Percentiles rank a stretch among this genome's conserved stretches.
phyloP scores from a whole-genome alignment of 306 rosid genomes.

The Morella rubra region DNA sequence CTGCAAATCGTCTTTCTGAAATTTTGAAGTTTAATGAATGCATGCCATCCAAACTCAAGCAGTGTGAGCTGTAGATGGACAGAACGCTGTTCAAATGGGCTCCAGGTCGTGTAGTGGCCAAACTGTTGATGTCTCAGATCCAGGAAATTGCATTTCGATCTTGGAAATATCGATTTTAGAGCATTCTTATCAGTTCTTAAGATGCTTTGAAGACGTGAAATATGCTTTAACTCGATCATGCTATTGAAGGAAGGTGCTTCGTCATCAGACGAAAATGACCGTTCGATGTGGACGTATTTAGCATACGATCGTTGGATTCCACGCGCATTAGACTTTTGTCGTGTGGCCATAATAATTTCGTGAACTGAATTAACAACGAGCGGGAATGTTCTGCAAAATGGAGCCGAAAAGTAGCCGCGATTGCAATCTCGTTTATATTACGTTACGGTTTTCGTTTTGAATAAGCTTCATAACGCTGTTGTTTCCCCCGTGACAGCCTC shows the following conservation, averaged over 20 bases:
- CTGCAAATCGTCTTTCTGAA: too few species aligned
- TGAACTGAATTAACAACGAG: not conserved
- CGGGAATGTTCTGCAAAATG: conserved; percentile 19
- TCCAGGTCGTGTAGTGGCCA: not conserved
- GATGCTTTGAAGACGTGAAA: not conserved
- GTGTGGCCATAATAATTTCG: not conserved
- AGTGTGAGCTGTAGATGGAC: too few species aligned
- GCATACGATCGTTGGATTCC: not conserved
- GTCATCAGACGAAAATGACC: not conserved
- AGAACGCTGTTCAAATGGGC: not conserved
- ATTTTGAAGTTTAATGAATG: too few species aligned
- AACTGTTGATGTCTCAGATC: not conserved
- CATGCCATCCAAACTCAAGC: too few species aligned
- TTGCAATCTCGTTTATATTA: conserved; percentile 37
- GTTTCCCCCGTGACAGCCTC: not conserved
- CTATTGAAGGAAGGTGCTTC: not conserved
- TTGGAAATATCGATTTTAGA: too few species aligned
- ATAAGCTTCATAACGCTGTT: conserved; percentile 10
- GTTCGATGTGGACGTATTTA: not conserved
- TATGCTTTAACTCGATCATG: not conserved
- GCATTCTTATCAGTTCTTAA: not conserved
- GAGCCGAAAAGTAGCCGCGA: conserved; percentile 34
- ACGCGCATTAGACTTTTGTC: not conserved
- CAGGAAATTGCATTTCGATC: not conserved
- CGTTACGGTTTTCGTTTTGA: conserved; percentile 26